Conservation (phyloP, 345 rosid species). For the Microcos paniculata region DNA sequence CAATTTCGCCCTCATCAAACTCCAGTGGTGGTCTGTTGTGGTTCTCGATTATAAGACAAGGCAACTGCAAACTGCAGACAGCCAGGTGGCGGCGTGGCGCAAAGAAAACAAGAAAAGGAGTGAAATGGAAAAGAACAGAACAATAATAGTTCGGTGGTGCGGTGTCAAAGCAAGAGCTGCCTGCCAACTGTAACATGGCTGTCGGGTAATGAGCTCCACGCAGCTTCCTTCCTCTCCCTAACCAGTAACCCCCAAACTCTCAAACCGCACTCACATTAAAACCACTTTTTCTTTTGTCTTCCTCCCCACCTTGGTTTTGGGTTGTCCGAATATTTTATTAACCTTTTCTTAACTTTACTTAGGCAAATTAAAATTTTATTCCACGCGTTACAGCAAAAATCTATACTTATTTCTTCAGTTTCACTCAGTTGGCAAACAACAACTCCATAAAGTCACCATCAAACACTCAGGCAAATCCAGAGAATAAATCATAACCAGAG, state of each 20-base stretch:
- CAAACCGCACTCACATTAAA: background rate
- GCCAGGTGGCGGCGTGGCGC: background rate
- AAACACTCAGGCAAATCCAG: background rate
- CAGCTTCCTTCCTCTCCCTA: constrained; percentile 19
- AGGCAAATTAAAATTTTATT: background rate
- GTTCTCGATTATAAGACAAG: background rate
- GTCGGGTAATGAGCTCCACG: constrained; percentile 24
- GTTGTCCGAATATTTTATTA: background rate
- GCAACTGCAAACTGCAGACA: background rate
- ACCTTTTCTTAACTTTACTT: background rate
- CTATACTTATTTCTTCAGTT: background rate
- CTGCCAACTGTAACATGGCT: constrained; percentile 48
- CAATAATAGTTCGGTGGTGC: constrained; percentile 13
- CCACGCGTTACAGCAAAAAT: constrained; percentile 15
- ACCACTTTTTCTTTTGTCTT: background rate
- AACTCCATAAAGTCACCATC: constrained; percentile 15
- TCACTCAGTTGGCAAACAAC: constrained; percentile 2
- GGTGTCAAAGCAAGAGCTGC: constrained; percentile 24
- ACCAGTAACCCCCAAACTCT: background rate
- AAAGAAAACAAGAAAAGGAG: too few relatives aligned
- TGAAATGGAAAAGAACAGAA: background rate
- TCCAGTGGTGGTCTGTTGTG: background rate
- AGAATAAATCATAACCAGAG: background rate
- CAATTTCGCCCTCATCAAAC: background rate
- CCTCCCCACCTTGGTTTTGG: background rate